Conservation (phyloP, 2,329 filamentous ascomycete species). For the Grosmannia clavigera region DNA sequence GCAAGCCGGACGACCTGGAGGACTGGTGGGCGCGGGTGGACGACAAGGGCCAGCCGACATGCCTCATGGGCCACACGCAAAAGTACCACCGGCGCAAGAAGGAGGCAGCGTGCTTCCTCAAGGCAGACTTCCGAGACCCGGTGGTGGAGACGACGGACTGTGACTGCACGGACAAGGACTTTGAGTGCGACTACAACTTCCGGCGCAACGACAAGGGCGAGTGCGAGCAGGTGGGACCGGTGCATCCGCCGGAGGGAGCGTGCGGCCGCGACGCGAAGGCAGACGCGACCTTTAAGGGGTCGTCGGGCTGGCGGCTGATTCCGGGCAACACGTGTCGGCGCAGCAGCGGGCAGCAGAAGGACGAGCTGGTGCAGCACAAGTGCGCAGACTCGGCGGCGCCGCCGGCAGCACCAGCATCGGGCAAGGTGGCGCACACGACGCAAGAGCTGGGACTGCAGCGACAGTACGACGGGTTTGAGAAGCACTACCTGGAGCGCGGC, state of each 20-base stretch:
- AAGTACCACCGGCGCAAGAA: constrained; percentile 77
- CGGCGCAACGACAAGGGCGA: constrained; percentile 50
- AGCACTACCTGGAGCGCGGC: constrained; percentile 68
- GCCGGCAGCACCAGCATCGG: constrained; percentile 44
- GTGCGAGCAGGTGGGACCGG: constrained; percentile 52
- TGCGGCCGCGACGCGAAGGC: constrained; percentile 51
- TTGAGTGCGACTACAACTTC: constrained; percentile 96
- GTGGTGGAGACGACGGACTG: constrained; percentile 59
- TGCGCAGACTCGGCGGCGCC: constrained; percentile 48
- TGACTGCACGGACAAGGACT: constrained; percentile 72
- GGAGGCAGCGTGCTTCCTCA: constrained; percentile 78
- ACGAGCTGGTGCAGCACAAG: constrained; percentile 59
- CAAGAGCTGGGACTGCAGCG: constrained; percentile 45
- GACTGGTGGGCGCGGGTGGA: constrained; percentile 78
- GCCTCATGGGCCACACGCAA: constrained; percentile 93
- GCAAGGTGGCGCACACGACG: constrained; percentile 50
- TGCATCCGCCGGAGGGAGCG: constrained; percentile 55
- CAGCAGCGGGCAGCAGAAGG: constrained; percentile 49
- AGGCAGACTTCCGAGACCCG: constrained; percentile 71
- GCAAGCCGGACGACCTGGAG: constrained; percentile 68
- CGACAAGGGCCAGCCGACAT: constrained; percentile 67
- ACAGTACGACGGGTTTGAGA: constrained; percentile 36
- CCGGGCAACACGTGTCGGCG: constrained; percentile 66
- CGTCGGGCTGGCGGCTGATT: constrained; percentile 85
- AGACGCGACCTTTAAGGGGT: constrained; percentile 66